These are phyloP conservation scores for Polygonum aviculare DNA, from an alignment of 148 eudicot genomes.

Conservation along the genomic window DNA sequence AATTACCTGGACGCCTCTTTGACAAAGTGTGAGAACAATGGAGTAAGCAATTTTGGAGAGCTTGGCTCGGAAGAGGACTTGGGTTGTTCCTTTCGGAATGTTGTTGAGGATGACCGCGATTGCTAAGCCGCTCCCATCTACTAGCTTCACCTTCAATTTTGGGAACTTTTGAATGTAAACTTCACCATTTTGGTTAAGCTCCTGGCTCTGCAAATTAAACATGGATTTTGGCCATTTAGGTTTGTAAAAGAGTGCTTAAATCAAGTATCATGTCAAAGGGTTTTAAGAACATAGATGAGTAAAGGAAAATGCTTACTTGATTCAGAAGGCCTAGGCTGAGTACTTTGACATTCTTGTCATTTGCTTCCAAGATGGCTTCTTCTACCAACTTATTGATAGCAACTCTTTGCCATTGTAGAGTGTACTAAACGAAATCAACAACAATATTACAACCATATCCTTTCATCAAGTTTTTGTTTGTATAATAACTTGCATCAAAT, in stretches of 20 bases:
- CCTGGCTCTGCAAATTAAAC: constrained; percentile 18
- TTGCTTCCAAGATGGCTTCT: constrained; percentile 49
- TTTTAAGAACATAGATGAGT: not conserved
- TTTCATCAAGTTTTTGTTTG: not conserved
- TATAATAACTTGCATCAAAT: not conserved
- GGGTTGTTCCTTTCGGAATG: constrained; percentile 38
- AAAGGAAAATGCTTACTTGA: constrained; percentile 30
- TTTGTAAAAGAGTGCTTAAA: not conserved
- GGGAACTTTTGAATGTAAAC: constrained; percentile 26
- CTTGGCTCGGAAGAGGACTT: constrained; percentile 24
- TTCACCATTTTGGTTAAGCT: constrained; percentile 31
- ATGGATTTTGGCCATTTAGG: not conserved
- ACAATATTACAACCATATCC: not conserved
- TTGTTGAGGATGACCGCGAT: constrained; percentile 21
- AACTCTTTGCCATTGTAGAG: constrained; percentile 36
- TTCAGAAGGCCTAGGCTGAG: constrained; percentile 46
- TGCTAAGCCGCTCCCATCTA: constrained; percentile 52
- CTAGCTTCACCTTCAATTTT: constrained; percentile 39
- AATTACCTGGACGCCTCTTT: constrained; percentile 30
- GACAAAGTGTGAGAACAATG: constrained; percentile 29
- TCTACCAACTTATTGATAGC: constrained; percentile 39
- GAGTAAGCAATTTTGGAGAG: constrained; percentile 32
- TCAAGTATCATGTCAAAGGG: too few species aligned
- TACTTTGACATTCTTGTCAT: constrained; percentile 36
- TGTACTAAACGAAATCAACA: constrained; percentile 22